These are phyloP conservation scores for Phytophthora hibernalis DNA, from an alignment of 352 stramenopile species.

Conservation along the genomic window DNA sequence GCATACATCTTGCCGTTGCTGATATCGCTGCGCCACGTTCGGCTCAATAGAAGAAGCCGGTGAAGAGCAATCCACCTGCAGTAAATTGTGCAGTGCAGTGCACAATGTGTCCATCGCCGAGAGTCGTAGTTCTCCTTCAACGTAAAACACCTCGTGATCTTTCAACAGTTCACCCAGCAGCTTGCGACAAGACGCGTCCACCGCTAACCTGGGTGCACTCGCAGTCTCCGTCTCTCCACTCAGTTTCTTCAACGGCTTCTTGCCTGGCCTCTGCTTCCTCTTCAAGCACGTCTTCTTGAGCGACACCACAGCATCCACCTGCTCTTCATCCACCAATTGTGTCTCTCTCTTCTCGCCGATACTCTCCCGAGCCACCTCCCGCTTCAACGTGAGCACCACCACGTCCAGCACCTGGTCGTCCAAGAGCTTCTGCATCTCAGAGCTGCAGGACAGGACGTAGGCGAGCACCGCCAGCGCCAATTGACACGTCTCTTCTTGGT, in stretches of 20 bases:
- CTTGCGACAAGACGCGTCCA: conserved; percentile 11
- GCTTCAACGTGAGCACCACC: conserved; percentile 36
- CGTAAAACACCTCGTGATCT: conserved; percentile 41
- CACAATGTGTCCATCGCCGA: conserved; percentile 41
- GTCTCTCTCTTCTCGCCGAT: background rate
- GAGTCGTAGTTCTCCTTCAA: conserved; percentile 41
- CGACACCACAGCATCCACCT: conserved; percentile 16
- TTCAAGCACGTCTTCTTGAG: conserved; percentile 62
- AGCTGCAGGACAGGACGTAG: conserved; percentile 46
- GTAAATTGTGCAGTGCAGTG: conserved; percentile 50
- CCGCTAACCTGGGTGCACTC: background rate
- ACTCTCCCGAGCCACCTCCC: conserved; percentile 10
- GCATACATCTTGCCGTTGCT: conserved; percentile 10
- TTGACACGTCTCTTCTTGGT: conserved; percentile 1
- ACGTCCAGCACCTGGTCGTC: conserved; percentile 42
- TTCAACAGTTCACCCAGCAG: conserved; percentile 37
- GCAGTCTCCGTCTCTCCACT: background rate
- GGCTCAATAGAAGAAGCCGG: background rate
- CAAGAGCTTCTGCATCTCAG: conserved; percentile 45
- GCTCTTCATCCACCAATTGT: conserved; percentile 20
- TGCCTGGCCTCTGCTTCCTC: conserved; percentile 37
- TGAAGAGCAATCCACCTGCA: conserved; percentile 43
- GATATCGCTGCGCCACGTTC: conserved; percentile 10
- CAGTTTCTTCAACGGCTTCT: background rate
- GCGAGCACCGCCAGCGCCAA: conserved; percentile 47